Evolutionary conservation across 495 filamentous ascomycete species (phyloP), one percentile per base, ranked within the genome.

Genomic region (Entonaema liquescens): DNA sequence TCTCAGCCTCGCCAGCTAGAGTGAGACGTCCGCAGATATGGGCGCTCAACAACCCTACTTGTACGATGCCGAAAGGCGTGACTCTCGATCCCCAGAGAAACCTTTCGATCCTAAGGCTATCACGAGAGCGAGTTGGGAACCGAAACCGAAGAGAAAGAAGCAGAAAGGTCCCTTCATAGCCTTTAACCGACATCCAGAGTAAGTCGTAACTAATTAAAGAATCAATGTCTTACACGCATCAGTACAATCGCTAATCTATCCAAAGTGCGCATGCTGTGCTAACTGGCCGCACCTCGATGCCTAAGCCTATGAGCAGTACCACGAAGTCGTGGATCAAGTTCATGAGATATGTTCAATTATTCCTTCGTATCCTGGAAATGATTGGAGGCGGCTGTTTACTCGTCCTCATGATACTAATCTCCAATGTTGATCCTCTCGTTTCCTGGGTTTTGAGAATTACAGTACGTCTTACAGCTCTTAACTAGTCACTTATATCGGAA

Each of bases 161-260:
- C 84, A 80, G 31, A 85, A 91, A 28, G 93, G 91, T 0, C 93
- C 92, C 21, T 78, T 95, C 75, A 83, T 97, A 61, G 84, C 90
- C 65, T 86, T 95, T 81, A 93, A 93, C 76, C 82, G 87, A 55
- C 93, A 96, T 81, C 92, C 93, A 11, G 93, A 96, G 91, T 93
- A 88, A 71, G 88, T 79, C 28, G 13, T 8, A 28, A 50, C 5
- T 1, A 49, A 28, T 17, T 21, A 25, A 50, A 61, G 49, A 44
- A 21, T 38, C 52, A 19, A 54, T 38, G 38, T 4, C 28, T n/a
- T 25, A 42, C 1, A 57, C 21, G 26, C 13, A 21, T 58, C 29
- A 73, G 70, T 70, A 75, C 66, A 31, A 58, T 58, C 54, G 66
- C 68, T 77, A 55, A 74, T 23, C 25, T 29, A 25, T 29, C 49